Evolutionary conservation across 2,329 filamentous ascomycete genomes (phyloP).

Genomic region (Aspergillus novoparasiticus): DNA sequence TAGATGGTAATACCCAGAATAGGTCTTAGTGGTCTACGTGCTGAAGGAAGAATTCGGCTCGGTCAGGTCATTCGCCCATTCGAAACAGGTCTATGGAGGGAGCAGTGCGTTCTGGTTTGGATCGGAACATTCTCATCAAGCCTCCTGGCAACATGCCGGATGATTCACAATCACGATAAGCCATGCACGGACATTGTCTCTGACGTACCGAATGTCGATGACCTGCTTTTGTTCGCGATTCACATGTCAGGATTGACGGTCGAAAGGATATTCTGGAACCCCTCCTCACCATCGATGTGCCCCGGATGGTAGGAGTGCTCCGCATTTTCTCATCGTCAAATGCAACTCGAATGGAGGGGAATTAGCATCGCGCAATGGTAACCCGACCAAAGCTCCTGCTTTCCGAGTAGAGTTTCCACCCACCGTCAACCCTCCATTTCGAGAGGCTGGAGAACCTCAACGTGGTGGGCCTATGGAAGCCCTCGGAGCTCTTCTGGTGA

Average conservation of each 20-base stretch:
- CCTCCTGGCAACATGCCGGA: constrained; percentile 4
- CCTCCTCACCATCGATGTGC: constrained; percentile 10
- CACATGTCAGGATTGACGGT: constrained; percentile 14
- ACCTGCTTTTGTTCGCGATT: constrained; percentile 8
- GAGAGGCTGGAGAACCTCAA: neutral
- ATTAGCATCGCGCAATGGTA: constrained; percentile 1
- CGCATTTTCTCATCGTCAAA: constrained; percentile 9
- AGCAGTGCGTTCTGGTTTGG: neutral
- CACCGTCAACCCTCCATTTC: neutral
- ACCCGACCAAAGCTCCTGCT: neutral
- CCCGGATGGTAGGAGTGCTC: constrained; percentile 9
- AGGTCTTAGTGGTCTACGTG: neutral
- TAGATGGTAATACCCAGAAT: neutral
- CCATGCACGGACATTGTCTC: constrained; percentile 9
- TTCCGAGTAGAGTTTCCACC: constrained; percentile 4
- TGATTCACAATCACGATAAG: constrained; percentile 14
- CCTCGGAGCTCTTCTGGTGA: constrained; percentile 13
- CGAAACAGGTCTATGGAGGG: neutral
- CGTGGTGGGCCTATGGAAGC: constrained; percentile 6
- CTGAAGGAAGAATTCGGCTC: neutral
- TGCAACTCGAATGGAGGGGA: constrained; percentile 11
- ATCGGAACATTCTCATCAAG: constrained; percentile 4
- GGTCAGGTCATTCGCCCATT: neutral
- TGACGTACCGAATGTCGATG: constrained; percentile 8
- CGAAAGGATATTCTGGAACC: constrained; percentile 12